Conservation (phyloP, 2,329 filamentous ascomycete species). For the Rhytidhysteron rufulum region DNA sequence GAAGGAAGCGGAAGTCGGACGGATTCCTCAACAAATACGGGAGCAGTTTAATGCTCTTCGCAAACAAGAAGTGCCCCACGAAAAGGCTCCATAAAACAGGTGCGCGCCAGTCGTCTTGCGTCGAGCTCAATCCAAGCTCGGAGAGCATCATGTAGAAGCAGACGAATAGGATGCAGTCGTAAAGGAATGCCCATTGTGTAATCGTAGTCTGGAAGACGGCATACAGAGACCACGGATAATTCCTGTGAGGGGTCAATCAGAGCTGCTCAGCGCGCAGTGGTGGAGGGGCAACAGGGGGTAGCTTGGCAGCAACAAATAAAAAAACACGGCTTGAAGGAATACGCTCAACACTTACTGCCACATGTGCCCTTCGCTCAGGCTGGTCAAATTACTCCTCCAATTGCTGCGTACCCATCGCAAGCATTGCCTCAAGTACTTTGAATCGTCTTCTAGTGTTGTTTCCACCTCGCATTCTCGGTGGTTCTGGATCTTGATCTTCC, state of each 20-base stretch:
- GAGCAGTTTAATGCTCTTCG: conserved; percentile 86
- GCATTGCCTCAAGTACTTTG: conserved; percentile 89
- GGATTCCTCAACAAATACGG: conserved; percentile 84
- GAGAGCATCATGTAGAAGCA: conserved; percentile 27
- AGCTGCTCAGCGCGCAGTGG: conserved; percentile 3
- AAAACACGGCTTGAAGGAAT: conserved; percentile 1
- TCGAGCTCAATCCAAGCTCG: conserved; percentile 23
- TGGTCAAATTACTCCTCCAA: conserved; percentile 95
- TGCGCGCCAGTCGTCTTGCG: conserved; percentile 17
- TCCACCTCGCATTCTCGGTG: conserved; percentile 78
- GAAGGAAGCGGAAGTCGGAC: conserved; percentile 72
- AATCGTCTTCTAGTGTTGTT: conserved; percentile 85
- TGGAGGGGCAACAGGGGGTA: background rate
- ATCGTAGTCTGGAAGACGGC: conserved; percentile 90
- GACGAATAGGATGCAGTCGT: conserved; percentile 56
- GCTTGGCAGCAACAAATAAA: background rate
- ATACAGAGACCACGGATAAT: conserved; percentile 91
- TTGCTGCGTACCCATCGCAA: conserved; percentile 95
- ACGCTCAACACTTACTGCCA: conserved; percentile 65
- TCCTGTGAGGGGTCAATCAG: conserved; percentile 51
- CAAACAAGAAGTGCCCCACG: conserved; percentile 59
- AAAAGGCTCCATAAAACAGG: conserved; percentile 29
- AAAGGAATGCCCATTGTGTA: conserved; percentile 77
- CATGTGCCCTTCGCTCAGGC: conserved; percentile 77
- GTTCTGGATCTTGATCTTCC: conserved; percentile 96